Evolutionary conservation across 2,329 filamentous ascomycete genomes (phyloP), one percentile per base, ranked within the genome.

Genomic region (Endocalyx cinctus): DNA sequence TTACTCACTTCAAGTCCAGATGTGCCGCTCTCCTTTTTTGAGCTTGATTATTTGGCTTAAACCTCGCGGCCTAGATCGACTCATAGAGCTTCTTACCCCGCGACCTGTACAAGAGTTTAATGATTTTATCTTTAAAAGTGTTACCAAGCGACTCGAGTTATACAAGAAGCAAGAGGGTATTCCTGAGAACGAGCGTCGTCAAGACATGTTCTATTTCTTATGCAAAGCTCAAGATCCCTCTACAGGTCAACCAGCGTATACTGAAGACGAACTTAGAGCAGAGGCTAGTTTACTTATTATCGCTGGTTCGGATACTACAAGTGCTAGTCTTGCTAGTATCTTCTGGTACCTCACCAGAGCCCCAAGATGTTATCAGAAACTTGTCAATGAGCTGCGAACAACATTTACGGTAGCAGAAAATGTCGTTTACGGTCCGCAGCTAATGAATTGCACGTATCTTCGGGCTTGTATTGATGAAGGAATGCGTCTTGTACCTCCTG

Each of bases 171-270:
- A 37, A 10, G 23, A 17, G 14, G 13, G 34, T 10, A 35, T 33
- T 19, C 37, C 39, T 3, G 40, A 43, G 13, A 12, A 7, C 8
- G 33, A 43, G n/a, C 31, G 19, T 10, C 39, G 42, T 10, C 28
- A 37, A 23, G 42, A 43, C 25, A 36, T 45, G 8, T 42, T 45
- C 27, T 35, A 43, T 33, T 43, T 36, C 20, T 10, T 45, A 3
- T 30, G 34, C 16, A 20, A 38, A 23, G 40, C 40, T 29, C 29
- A 17, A 10, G 37, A 41, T n/a, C 35, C 43, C 4, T 33, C 31
- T 15, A 46, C 38, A 1, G 38, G 36, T 13, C 17, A 15, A 3
- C 15, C 25, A 2, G 36, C 28, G 2, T 43, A 41, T 12, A 31
- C 18, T 18, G 35, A 39, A 12, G n/a, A 11, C 4, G 34, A 43